Base-by-base conservation (phyloP, 352 stramenopile genomes). In the Paralagenidium karlingii region DNA sequence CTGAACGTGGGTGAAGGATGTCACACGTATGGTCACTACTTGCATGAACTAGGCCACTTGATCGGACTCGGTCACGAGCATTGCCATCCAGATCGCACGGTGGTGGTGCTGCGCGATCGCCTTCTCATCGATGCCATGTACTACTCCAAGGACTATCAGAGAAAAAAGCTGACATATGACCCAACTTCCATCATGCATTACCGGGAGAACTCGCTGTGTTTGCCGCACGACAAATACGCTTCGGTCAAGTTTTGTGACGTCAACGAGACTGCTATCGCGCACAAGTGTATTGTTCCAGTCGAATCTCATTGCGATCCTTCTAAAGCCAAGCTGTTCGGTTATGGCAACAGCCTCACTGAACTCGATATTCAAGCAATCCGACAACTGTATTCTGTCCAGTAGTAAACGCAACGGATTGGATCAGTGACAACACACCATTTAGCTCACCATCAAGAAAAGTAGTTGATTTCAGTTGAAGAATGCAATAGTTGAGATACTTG, bases 201-300 rank as follows among this genome's bases (percentile, higher is more conserved):
- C 19, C 24, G 39, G 12, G 39, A 7, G 19, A 27, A 27, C 38
- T 34, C 18, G 12, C 12, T 51, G 22, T 51, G 44, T 24, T 10
- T 51, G n/a, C 44, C 44, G 3, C 34, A 45, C 18, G 44, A 51
- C 24, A n/a, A n/a, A n/a, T n/a, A n/a, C n/a, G 16, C 16, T 7
- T 45, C 34, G 8, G 15, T 33, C 9, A 15, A 16, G 22, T 51
- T 33, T 25, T 51, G 44, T 20, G 44, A 51, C 38, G 20, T 51
- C 13, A 45, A 8, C 15, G 6, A 47, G 12, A n/a, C n/a, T n/a
- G 34, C 5, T 6, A 46, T n/a, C n/a, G n/a, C 18, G 36, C 21
- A 34, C 13, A 37, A 37, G 6, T 51, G 44, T 26, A 21, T 44
- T 28, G 27, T 39, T 6, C 44, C 44, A 11, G 38, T 18, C 5